phyloP scores from a whole-genome alignment of 1,284 basidiomycete species.

The Grifola frondosa region DNA sequence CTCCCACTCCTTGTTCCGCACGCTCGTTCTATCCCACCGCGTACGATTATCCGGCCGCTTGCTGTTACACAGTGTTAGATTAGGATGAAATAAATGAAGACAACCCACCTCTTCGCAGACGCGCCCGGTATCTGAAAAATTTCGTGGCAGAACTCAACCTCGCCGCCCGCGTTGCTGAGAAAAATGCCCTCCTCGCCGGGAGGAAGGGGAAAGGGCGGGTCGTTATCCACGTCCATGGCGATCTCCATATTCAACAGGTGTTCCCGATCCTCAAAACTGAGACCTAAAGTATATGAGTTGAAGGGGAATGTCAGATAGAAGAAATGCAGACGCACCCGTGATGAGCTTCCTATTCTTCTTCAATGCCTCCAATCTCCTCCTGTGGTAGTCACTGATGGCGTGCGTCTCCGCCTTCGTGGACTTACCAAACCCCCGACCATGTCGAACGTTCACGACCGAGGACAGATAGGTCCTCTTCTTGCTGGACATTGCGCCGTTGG shows the following conservation, averaged over 20 bases:
- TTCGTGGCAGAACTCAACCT: neutral
- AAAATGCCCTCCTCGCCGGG: conserved; percentile 2
- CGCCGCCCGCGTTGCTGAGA: conserved; percentile 1
- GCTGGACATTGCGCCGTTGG: too few relatives aligned
- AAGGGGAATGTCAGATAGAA: too few relatives aligned
- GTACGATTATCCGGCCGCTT: neutral
- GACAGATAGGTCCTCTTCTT: too few relatives aligned
- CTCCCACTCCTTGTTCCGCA: conserved; percentile 3
- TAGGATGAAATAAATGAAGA: neutral
- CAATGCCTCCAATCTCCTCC: too few relatives aligned
- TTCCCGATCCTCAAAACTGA: neutral
- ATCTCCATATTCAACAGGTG: neutral
- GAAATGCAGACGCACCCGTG: too few relatives aligned
- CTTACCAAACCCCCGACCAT: too few relatives aligned
- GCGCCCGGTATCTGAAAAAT: too few relatives aligned
- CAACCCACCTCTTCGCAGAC: neutral
- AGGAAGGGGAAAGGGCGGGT: neutral
- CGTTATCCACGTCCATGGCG: neutral
- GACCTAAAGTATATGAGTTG: too few relatives aligned
- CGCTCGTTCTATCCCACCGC: conserved; percentile 1
- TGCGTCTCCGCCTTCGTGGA: too few relatives aligned
- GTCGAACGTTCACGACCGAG: too few relatives aligned
- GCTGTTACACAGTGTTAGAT: neutral
- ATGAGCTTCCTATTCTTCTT: too few relatives aligned
- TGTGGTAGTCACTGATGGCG: too few relatives aligned